Base-by-base conservation (phyloP, 176 grass and related monocot species). In the Aegilops longissima region DNA sequence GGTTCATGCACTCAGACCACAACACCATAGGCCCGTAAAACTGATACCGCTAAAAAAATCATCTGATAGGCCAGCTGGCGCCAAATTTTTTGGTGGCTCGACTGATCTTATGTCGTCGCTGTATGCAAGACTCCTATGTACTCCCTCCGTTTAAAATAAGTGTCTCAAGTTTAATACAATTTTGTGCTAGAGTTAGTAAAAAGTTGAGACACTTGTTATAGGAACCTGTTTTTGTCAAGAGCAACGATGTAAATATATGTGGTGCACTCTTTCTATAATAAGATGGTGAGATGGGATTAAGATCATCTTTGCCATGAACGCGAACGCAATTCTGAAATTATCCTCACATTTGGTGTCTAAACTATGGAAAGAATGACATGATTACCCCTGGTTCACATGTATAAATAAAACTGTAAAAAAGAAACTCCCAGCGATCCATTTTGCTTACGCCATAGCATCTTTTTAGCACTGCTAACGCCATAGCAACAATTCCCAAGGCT, bases 51-150 rank as follows among this genome's bases (percentile, higher is more conserved):
- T n/a, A n/a, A n/a, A 52, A 14, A 95, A 80, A 62, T 88, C 93
- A 39, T 92, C 90, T 6, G 93, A 95, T 54, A 35, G 14, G 38
- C 79, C 85, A 86, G 86, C 84, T 83, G 82, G 39, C 34, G 77
- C 65, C 4, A 66, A 31, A 58, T 86, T 66, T 81, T 84, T 92
- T 81, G 83, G 76, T 20, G 91, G 87, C 47, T 89, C 90, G 7
- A 98, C 84, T 14, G 88, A 79, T 89, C 93, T 92, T 86, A 98
- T 98, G 44, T 88, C 96, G 82, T 98, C 91, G 71, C 77, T 93
- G 44, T 91, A 90, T 89, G 92, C 93, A 87, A 98, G 93, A 27
- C 88, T 90, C 73, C 59, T 90, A 80, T 92, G 92, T 23, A n/a
- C n/a, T n/a, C n/a, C n/a, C n/a, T n/a, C n/a, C n/a, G n/a, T n/a